These are phyloP conservation scores for Cymbidium sinense DNA, from an alignment of 106 monocot species.

Conservation along the genomic window DNA sequence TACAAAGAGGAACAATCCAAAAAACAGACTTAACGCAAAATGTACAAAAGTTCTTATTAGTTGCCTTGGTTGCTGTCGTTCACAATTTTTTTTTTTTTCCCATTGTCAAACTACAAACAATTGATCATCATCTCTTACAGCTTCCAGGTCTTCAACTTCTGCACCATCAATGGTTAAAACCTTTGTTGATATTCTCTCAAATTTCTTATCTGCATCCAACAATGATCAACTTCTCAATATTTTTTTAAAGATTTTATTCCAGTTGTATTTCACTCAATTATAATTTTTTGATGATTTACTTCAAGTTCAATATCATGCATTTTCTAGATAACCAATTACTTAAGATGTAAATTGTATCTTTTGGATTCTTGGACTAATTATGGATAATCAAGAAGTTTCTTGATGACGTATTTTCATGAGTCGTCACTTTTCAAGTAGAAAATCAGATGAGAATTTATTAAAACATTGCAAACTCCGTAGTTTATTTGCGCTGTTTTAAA, in stretches of 20 bases:
- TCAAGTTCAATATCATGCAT: neutral
- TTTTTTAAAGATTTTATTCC: neutral
- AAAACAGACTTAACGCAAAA: neutral
- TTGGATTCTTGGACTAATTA: neutral
- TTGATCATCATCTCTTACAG: conserved; percentile 49
- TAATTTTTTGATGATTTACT: neutral
- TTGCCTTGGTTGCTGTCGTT: neutral
- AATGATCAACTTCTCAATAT: neutral
- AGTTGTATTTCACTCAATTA: neutral
- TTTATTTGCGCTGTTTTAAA: neutral
- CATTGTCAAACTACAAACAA: conserved; percentile 31
- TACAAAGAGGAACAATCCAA: neutral
- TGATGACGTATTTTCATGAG: neutral
- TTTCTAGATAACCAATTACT: neutral
- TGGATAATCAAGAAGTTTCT: neutral
- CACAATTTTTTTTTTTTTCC: neutral
- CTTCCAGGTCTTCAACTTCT: conserved; percentile 39
- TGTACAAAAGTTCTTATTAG: neutral
- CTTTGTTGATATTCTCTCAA: conserved; percentile 22
- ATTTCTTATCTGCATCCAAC: conserved; percentile 36
- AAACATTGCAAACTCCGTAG: neutral
- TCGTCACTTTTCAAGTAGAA: neutral
- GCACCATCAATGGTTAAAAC: conserved; percentile 43
- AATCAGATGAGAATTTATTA: neutral
- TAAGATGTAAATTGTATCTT: neutral